Conservation (phyloP, 108 stramenopile genomes). For the Skeletonema potamos region DNA sequence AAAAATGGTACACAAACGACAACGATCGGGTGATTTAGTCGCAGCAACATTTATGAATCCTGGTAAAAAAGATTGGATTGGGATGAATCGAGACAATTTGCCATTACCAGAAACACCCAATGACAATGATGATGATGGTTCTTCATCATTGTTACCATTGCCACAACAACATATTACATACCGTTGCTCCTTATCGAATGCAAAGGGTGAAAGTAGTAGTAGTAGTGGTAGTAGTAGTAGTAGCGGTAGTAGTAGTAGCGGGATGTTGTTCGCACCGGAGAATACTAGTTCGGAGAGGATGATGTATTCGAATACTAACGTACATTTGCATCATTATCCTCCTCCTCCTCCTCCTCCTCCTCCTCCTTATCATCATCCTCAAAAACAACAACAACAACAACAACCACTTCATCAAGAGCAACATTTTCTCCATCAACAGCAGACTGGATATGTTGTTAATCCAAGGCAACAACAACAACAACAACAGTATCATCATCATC, state of each 20-base stretch:
- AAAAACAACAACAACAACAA: neutral
- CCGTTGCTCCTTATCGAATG: too few species aligned
- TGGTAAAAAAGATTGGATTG: constrained; percentile 59
- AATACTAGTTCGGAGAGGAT: too few species aligned
- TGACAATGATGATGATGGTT: constrained; percentile 13
- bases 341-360: too few species aligned
- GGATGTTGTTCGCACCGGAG: too few species aligned
- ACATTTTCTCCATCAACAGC: neutral
- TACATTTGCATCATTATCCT: too few species aligned
- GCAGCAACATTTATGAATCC: constrained; percentile 51
- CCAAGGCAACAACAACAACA: neutral
- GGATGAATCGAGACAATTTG: constrained; percentile 53
- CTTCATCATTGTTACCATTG: neutral
- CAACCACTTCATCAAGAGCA: neutral
- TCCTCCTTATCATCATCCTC: too few species aligned
- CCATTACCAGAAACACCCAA: constrained; percentile 41
- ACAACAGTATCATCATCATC: neutral
- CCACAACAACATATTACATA: too few species aligned
- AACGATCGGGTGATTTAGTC: constrained; percentile 60
- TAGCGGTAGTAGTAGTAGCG: too few species aligned
- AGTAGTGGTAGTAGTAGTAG: too few species aligned
- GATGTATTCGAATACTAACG: too few species aligned
- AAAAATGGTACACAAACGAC: constrained; percentile 31
- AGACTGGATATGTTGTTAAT: neutral
- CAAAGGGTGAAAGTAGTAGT: too few species aligned